Evolutionary conservation across 2,329 filamentous ascomycete species (phyloP).

Genomic region (Penicillium expansum): DNA sequence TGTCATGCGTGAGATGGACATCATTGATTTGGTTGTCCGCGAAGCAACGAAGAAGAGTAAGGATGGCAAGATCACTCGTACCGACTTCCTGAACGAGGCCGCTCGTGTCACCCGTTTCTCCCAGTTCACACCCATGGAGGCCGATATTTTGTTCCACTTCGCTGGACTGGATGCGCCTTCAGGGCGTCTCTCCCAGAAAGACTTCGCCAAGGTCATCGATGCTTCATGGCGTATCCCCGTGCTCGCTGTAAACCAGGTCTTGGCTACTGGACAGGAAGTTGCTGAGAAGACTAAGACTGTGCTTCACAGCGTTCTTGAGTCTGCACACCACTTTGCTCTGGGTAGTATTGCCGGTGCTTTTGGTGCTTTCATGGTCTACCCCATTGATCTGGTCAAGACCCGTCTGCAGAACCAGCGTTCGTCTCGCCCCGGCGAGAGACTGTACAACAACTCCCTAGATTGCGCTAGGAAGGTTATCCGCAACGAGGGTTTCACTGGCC

Average conservation of each 20-base stretch:
- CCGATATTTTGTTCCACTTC: slow-evolving; percentile 98
- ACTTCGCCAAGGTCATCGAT: slow-evolving; percentile 95
- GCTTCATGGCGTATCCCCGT: slow-evolving; percentile 78
- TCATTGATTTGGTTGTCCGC: slow-evolving; percentile 89
- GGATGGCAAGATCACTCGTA: slow-evolving; percentile 89
- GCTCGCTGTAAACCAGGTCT: slow-evolving; percentile 50
- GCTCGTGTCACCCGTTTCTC: slow-evolving; percentile 89
- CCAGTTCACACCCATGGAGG: slow-evolving; percentile 96
- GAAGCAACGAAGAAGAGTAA: slow-evolving; percentile 77
- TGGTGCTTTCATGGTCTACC: slow-evolving; percentile 98
- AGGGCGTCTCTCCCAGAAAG: slow-evolving; percentile 73
- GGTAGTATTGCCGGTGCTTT: slow-evolving; percentile 92
- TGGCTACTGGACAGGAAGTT: slow-evolving; percentile 49
- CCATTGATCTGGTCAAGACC: slow-evolving; percentile 97
- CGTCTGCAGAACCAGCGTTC: slow-evolving; percentile 96
- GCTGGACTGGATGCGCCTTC: slow-evolving; percentile 87
- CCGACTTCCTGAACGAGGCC: slow-evolving; percentile 93
- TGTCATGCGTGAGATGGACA: slow-evolving; percentile 94
- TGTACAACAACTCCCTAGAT: slow-evolving; percentile 97
- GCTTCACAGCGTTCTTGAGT: slow-evolving; percentile 67
- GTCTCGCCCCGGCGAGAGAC: slow-evolving; percentile 73
- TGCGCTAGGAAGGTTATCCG: slow-evolving; percentile 89
- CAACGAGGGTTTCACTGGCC: slow-evolving; percentile 83
- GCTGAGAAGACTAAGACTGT: slow-evolving; percentile 57
- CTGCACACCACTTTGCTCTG: slow-evolving; percentile 83